Percentiles rank a stretch among this genome's conserved stretches.
phyloP scores from a whole-genome alignment of 2,329 filamentous ascomycete species.

The Sordariomycetes sp. region DNA sequence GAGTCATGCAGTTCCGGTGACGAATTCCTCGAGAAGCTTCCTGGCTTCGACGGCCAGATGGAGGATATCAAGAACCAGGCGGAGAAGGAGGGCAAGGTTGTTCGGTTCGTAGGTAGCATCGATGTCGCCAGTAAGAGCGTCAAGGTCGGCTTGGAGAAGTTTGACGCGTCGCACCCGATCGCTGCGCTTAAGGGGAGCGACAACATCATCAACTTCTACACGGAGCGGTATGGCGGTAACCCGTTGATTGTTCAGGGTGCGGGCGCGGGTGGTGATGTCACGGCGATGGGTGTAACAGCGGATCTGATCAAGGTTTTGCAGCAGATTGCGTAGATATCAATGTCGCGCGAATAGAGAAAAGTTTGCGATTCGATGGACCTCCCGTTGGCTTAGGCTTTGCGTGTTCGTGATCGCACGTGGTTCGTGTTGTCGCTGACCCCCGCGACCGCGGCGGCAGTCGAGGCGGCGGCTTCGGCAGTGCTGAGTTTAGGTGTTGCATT shows the following conservation, averaged over 20 bases:
- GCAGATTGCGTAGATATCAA: constrained; percentile 48
- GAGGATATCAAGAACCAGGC: constrained; percentile 79
- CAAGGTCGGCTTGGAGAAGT: constrained; percentile 87
- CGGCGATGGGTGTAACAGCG: constrained; percentile 93
- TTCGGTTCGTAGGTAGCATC: constrained; percentile 89
- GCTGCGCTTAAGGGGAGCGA: constrained; percentile 93
- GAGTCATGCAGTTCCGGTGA: constrained; percentile 68
- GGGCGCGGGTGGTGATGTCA: constrained; percentile 89
- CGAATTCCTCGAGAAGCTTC: constrained; percentile 75
- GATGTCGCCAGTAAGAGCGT: constrained; percentile 73
- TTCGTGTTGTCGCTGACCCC: no score
- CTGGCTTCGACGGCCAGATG: constrained; percentile 83
- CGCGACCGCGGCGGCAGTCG: no score
- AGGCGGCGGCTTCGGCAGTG: no score
- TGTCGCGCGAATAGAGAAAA: no score
- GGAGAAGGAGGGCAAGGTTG: constrained; percentile 79
- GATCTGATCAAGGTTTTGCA: constrained; percentile 85
- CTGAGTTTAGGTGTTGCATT: no score
- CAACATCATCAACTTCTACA: constrained; percentile 99
- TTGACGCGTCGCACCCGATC: constrained; percentile 82
- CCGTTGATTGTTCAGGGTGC: constrained; percentile 92
- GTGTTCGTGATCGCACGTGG: no score
- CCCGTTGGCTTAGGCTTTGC: no score
- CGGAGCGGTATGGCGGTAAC: constrained; percentile 83
- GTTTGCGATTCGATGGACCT: no score